Evolutionary conservation across 2,329 filamentous ascomycete species (phyloP), one percentile per base, ranked within the genome.

Genomic region (Fusarium sp.): DNA sequence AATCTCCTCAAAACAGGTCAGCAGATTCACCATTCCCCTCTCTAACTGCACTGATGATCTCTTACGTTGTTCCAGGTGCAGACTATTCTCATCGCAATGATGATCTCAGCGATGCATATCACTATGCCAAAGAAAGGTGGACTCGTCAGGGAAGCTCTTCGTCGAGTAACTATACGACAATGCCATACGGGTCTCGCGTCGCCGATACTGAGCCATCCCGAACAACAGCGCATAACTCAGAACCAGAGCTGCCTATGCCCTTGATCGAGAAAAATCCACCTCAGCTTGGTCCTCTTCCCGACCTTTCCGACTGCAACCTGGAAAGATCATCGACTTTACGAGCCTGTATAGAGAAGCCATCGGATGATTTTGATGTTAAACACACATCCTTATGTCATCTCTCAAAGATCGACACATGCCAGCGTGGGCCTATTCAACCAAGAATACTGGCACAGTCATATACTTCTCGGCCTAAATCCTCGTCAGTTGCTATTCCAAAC

Each of bases 61-160:
- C 52, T 49, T 20, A 43, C 35, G 49, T 22, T 50, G 23, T 44
- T 37, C 14, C 22, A 56, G 44, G 17, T 20, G 40, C 44, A 48
- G 33, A 17, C 22, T 22, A 20, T 25, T 39, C 43, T 20, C 64
- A 62, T 45, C 72, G 71, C 14, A 71, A 72, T 19, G 70, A 69
- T 54, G 78, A 73, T 43, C 67, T 78, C n/a, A 73, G 73, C 39
- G 72, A 73, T 55, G 69, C 74, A 30, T 75, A 79, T 52, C 71
- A 73, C 6, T 70, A 70, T 47, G 71, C 76, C 56, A 75, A 60
- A 56, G 53, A 67, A 9, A 76, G 71, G 64, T 75, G 67, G 62
- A 71, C 65, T 15, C 71, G 68, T 30, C 73, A 73, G 41, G 71
- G 56, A 50, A 56, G 37, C 20, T 55, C 35, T n/a, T 37, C 48